A percentile compares a stretch with the other conserved stretches of the same genome.
phyloP scores from a whole-genome alignment of 441 rosid genomes.

The Euphorbia corollata region DNA sequence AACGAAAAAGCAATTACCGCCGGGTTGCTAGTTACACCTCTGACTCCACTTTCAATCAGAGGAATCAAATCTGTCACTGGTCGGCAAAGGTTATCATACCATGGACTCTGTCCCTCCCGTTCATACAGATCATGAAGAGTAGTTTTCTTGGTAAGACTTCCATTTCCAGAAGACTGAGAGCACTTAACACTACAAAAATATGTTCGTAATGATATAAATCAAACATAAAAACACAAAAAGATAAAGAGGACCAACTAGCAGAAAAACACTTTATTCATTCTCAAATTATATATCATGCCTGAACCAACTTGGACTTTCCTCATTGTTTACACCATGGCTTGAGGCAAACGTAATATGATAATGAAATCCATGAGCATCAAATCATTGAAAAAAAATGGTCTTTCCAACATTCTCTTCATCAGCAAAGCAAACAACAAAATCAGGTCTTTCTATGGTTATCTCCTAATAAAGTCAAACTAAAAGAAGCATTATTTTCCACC shows the following conservation, averaged over 20 bases:
- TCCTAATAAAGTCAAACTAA: neutral
- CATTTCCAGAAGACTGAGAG: slow-evolving; percentile 55
- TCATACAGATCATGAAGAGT: slow-evolving; percentile 89
- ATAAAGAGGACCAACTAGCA: slow-evolving; percentile 4
- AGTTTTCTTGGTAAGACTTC: slow-evolving; percentile 49
- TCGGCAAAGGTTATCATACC: slow-evolving; percentile 98
- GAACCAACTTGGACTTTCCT: neutral
- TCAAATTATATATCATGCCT: neutral
- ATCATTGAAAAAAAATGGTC: neutral
- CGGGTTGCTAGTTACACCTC: slow-evolving; percentile 98
- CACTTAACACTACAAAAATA: slow-evolving; percentile 57
- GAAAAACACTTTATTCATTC: neutral
- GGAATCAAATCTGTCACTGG: slow-evolving; percentile 96
- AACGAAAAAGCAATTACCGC: slow-evolving; percentile 45
- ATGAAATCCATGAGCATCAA: neutral
- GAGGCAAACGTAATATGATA: neutral
- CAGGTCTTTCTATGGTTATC: neutral
- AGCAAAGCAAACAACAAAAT: neutral
- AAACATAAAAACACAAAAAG: neutral
- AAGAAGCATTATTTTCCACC: neutral
- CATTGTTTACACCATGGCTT: neutral
- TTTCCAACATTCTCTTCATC: neutral
- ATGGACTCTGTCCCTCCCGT: slow-evolving; percentile 90
- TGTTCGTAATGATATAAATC: neutral
- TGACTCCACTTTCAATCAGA: slow-evolving; percentile 70